Evolutionary conservation across 257 asterid genomes (phyloP).

Genomic region (Fraxinus americana): DNA sequence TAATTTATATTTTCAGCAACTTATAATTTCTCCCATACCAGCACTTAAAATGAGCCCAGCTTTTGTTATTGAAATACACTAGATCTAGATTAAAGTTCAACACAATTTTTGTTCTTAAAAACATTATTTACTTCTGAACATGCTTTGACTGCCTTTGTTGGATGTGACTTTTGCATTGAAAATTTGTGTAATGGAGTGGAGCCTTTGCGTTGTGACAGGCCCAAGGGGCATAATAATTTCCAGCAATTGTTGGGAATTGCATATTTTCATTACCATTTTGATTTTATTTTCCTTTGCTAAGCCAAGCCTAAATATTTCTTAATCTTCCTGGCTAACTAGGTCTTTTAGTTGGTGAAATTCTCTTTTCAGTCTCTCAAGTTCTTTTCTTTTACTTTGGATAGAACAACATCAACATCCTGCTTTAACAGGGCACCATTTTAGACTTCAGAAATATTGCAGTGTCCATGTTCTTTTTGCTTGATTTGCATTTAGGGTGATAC

Average conservation of each 20-base stretch:
- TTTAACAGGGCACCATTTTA: neutral
- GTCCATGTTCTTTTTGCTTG: neutral
- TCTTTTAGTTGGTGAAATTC: too few species aligned
- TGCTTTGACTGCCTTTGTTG: constrained; percentile 9
- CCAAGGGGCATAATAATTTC: neutral
- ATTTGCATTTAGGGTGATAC: neutral
- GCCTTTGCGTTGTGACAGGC: neutral
- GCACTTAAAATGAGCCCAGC: neutral
- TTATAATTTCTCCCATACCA: too few species aligned
- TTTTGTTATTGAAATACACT: constrained; percentile 7
- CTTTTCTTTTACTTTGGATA: too few species aligned
- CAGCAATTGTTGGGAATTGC: neutral
- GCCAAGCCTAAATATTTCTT: neutral
- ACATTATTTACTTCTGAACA: neutral
- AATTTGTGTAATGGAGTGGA: neutral
- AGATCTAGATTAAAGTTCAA: neutral
- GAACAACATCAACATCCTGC: neutral
- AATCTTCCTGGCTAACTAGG: neutral
- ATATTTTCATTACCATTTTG: neutral
- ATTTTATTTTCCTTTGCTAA: neutral
- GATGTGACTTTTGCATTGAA: neutral
- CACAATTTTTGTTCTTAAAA: neutral
- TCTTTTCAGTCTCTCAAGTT: too few species aligned
- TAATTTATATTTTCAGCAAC: too few species aligned
- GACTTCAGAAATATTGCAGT: neutral